Evolutionary conservation across 805 yeast genomes (phyloP).

Genomic region (Yarrowia sp.): DNA sequence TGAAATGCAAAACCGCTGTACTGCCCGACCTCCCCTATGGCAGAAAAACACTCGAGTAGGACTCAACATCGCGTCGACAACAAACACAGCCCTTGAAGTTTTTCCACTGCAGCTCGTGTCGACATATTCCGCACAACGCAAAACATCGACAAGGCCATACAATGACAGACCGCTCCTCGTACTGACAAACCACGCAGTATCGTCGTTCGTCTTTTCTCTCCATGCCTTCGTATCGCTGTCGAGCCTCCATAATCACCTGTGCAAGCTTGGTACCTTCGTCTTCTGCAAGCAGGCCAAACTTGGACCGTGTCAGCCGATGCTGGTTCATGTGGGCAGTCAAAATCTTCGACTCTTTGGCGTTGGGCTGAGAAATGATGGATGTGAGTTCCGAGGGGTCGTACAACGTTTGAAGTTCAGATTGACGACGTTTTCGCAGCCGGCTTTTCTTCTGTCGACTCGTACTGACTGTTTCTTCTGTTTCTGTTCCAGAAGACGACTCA

Average conservation of each 20-base stretch:
- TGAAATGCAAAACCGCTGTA: background rate
- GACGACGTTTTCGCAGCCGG: background rate
- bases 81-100: conserved; percentile 80
- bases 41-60: conserved; percentile 56
- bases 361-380: conserved; percentile 11
- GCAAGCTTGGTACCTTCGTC: conserved; percentile 9
- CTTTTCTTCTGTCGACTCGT: background rate
- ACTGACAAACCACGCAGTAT: conserved; percentile 76
- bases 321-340: conserved; percentile 21
- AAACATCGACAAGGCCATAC: conserved; percentile 94
- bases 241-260: conserved; percentile 14
- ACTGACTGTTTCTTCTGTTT: background rate
- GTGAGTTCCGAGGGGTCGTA: conserved; percentile 18
- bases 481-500: background rate
- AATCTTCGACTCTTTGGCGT: conserved; percentile 10
- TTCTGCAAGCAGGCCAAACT: background rate
- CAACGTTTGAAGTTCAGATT: background rate
- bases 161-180: conserved; percentile 67
- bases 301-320: conserved; percentile 11
- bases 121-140: conserved; percentile 81
- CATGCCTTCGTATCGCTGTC: conserved; percentile 13
- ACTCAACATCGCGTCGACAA: conserved; percentile 71
- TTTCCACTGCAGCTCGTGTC: conserved; percentile 66
- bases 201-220: conserved; percentile 14
- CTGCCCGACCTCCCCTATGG: conserved; percentile 49